phyloP scores from a whole-genome alignment of 2,329 filamentous ascomycete species.

The Tetracladium maxilliforme region DNA sequence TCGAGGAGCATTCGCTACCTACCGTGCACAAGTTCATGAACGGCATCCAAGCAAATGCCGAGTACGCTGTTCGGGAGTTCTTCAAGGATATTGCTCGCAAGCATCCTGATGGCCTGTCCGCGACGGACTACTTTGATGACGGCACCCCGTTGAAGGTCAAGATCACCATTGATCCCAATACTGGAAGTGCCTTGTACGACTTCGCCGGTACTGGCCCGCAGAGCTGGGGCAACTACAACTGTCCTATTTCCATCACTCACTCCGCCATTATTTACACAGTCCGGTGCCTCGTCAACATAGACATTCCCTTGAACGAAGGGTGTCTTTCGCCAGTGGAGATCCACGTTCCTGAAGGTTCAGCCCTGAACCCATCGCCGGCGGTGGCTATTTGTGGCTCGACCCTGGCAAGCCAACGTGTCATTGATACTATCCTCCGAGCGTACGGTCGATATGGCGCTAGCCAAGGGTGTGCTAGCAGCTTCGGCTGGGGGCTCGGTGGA shows the following conservation, averaged over 20 bases:
- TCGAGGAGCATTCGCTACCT: constrained; percentile 15
- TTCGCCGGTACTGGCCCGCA: constrained; percentile 20
- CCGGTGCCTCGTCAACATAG: constrained; percentile 16
- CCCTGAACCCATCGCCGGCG: constrained; percentile 17
- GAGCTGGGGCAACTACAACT: constrained; percentile 19
- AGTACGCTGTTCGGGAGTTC: constrained; percentile 17
- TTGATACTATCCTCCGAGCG: constrained; percentile 16
- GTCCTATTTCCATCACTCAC: constrained; percentile 19
- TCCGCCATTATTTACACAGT: constrained; percentile 23
- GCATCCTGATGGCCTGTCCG: constrained; percentile 9
- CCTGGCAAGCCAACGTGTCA: constrained; percentile 12
- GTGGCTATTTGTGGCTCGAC: constrained; percentile 13
- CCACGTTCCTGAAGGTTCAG: constrained; percentile 13
- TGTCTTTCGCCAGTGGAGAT: constrained; percentile 19
- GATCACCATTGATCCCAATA: constrained; percentile 14
- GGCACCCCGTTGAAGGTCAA: constrained; percentile 18
- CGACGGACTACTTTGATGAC: constrained; percentile 20
- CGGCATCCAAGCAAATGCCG: constrained; percentile 24
- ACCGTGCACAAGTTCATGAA: constrained; percentile 24
- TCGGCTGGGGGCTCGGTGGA: constrained; percentile 19
- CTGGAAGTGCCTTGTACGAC: constrained; percentile 19
- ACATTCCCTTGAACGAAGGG: constrained; percentile 24
- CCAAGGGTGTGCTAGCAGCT: constrained; percentile 17
- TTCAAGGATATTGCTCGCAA: constrained; percentile 9
- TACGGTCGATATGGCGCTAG: constrained; percentile 12